Base-by-base conservation (phyloP, 805 yeast species). In the Babjeviella inositovora region DNA sequence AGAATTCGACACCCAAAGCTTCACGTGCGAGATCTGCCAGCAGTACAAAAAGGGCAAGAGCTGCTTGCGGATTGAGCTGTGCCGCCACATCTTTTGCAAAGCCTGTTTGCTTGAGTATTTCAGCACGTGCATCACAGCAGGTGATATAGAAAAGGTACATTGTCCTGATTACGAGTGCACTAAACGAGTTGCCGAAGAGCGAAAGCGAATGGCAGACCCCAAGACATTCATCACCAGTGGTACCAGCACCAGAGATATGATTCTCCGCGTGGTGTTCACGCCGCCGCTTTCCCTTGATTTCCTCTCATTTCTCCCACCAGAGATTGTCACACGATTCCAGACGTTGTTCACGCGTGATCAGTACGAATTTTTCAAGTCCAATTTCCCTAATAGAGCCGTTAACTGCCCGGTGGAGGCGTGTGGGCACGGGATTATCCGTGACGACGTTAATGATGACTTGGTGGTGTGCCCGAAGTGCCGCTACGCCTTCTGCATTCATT, bases 151-250 rank as follows among this genome's bases (percentile, higher is more conserved):
- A 10, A 57, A 47, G 21, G 45, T 71, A 2, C 70, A 68, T 36
- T 71, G 80, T 33, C 77, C 79, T 1, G 57, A 66, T 21, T 62
- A 58, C 32, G 55, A 51, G 18, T 62, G 69, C 26, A 56, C 63
- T 4, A 48, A 41, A 25, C 17, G 18, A 7, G 31, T 28, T 14
- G 36, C 34, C 16, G 21, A 30, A 10, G 23, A 13, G 7, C 13
- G 14, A 9, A 16, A 13, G 11, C n/a, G n/a, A n/a, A n/a, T n/a
- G n/a, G n/a, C n/a, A n/a, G n/a, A n/a, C n/a, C n/a, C n/a, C n/a
- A n/a, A n/a, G 10, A 7, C 8, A 15, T 8, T 19, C 11, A 14
- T 6, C 16, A 7, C 13, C 22, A 7, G 8, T 13, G 28, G 20
- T 32, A 30, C 22, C 29, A 38, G n/a, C 26, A 35, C n/a, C 26